These are phyloP conservation scores for Aspergillus neoniger DNA, from an alignment of 2,329 filamentous ascomycete genomes.

Conservation along the genomic window DNA sequence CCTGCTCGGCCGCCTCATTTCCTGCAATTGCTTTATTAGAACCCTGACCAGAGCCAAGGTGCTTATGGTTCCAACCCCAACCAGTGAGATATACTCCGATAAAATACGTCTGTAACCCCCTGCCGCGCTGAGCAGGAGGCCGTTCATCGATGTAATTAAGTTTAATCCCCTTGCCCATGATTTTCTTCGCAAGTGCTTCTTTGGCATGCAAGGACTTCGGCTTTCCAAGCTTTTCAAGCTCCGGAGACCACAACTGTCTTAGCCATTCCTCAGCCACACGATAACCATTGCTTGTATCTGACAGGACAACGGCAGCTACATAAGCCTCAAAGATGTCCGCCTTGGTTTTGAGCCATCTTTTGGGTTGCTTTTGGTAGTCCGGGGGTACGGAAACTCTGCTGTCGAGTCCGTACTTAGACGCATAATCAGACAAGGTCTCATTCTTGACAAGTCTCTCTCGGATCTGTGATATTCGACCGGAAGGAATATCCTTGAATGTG, in stretches of 20 bases:
- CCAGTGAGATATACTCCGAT: constrained; percentile 52
- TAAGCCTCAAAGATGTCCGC: constrained; percentile 93
- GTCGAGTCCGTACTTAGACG: constrained; percentile 70
- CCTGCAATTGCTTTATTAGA: constrained; percentile 48
- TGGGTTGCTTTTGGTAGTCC: constrained; percentile 46
- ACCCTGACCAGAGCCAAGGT: constrained; percentile 49
- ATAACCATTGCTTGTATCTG: constrained; percentile 65
- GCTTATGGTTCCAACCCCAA: constrained; percentile 48
- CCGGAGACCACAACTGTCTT: constrained; percentile 70
- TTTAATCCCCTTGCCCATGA: constrained; percentile 60
- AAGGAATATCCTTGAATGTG: constrained; percentile 65
- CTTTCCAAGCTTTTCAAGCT: constrained; percentile 49
- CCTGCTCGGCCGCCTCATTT: constrained; percentile 46
- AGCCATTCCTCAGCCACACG: constrained; percentile 68
- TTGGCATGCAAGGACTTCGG: constrained; percentile 51
- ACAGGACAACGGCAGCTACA: constrained; percentile 74
- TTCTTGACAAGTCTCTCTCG: constrained; percentile 82
- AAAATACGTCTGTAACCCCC: constrained; percentile 45
- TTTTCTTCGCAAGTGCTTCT: constrained; percentile 52
- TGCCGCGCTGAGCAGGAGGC: constrained; percentile 33
- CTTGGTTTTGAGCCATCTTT: constrained; percentile 70
- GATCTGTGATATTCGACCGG: constrained; percentile 72
- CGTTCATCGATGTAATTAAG: constrained; percentile 60
- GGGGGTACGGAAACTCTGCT: constrained; percentile 60
- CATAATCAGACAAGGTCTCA: constrained; percentile 70